Evolutionary conservation across 768 basidiomycete species (phyloP).

Genomic region (Strobilomyces dryophilus): DNA sequence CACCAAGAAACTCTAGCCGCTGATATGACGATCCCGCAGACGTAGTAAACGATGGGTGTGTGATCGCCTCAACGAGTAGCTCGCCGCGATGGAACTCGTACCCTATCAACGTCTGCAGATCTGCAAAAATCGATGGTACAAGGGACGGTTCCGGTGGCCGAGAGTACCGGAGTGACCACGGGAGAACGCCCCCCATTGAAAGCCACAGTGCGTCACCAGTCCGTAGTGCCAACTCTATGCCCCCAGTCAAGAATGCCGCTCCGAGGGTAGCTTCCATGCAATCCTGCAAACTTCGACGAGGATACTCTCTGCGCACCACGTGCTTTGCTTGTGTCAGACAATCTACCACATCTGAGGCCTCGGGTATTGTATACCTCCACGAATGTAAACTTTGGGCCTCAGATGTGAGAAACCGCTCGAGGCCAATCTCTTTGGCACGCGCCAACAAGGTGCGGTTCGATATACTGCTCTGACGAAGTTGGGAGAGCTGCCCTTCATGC

Average conservation of each 20-base stretch:
- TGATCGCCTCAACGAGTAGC: constrained; percentile 73
- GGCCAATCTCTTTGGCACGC: constrained; percentile 58
- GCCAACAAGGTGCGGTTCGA: constrained; percentile 68
- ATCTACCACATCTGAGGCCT: constrained; percentile 34
- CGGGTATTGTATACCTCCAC: constrained; percentile 55
- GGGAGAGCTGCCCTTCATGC: constrained; percentile 80
- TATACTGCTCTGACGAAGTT: constrained; percentile 58
- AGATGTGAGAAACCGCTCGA: constrained; percentile 60
- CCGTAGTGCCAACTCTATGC: constrained; percentile 62
- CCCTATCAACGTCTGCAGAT: constrained; percentile 60
- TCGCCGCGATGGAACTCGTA: constrained; percentile 65
- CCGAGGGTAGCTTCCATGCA: constrained; percentile 86
- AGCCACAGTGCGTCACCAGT: constrained; percentile 64
- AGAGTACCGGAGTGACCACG: constrained; percentile 62
- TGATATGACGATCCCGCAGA: constrained; percentile 67
- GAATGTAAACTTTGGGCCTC: constrained; percentile 49
- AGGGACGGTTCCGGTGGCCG: constrained; percentile 29
- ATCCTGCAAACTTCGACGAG: constrained; percentile 75
- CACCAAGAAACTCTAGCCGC: constrained; percentile 84
- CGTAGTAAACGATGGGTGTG: constrained; percentile 72
- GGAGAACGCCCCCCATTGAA: constrained; percentile 64
- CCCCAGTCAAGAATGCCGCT: constrained; percentile 69
- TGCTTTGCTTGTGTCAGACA: constrained; percentile 25
- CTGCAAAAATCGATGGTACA: constrained; percentile 45
- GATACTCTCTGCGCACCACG: constrained; percentile 43